These are phyloP conservation scores for Craspedostauros australis DNA, from an alignment of 108 stramenopile genomes.

Conservation along the genomic window DNA sequence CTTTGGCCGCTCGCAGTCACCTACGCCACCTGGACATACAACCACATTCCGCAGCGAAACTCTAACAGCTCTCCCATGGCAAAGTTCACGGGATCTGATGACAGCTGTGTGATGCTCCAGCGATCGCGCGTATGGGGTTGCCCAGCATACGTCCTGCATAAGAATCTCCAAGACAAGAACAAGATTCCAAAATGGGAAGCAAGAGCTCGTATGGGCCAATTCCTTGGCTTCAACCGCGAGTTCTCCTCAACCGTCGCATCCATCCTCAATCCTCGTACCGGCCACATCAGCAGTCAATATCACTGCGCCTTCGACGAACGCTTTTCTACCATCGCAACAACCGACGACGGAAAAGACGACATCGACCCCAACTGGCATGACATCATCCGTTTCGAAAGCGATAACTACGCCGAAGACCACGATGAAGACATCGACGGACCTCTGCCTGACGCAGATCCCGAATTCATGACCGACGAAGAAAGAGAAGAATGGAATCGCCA, in stretches of 20 bases:
- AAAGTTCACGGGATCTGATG: slow-evolving; percentile 13
- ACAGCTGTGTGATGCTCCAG: slow-evolving; percentile 1
- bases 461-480: too few relatives aligned
- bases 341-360: too few relatives aligned
- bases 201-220: slow-evolving; percentile 25
- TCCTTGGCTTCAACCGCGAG: slow-evolving; percentile 23
- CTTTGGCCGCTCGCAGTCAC: slow-evolving; percentile 47
- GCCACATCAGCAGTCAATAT: slow-evolving; percentile 30
- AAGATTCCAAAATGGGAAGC: slow-evolving; percentile 36
- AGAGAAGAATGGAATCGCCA: too few relatives aligned
- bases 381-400: too few relatives aligned
- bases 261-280: slow-evolving; percentile 30
- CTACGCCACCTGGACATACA: slow-evolving; percentile 33
- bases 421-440: too few relatives aligned
- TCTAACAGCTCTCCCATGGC: slow-evolving; percentile 26
- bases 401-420: too few relatives aligned
- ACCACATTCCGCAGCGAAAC: slow-evolving; percentile 22
- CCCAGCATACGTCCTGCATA: slow-evolving; percentile 32
- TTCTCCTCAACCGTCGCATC: slow-evolving; percentile 31
- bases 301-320: slow-evolving; percentile 46
- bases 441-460: too few relatives aligned
- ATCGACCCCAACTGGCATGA: too few relatives aligned
- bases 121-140: slow-evolving; percentile 25
- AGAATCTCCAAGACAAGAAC: slow-evolving; percentile 26
- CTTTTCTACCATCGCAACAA: slow-evolving; percentile 31